phyloP scores from a whole-genome alignment of 2,329 filamentous ascomycete species.

The Rosellinia necatrix region DNA sequence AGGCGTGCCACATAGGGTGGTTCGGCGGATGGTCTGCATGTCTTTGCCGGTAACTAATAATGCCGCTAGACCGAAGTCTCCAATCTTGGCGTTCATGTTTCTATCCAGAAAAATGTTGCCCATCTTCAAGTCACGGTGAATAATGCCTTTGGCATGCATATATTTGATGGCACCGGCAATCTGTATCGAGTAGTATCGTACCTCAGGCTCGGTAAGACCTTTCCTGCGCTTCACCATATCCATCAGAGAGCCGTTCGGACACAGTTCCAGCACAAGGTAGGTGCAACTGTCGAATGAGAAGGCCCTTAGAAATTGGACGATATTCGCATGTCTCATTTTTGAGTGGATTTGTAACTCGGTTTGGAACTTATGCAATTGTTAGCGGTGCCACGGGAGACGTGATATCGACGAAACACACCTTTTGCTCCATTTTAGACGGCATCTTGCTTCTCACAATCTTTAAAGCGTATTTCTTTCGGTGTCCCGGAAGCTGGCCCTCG shows the following conservation, averaged over 20 bases:
- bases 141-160: constrained; percentile 92
- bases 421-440: constrained; percentile 82
- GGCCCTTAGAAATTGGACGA: constrained; percentile 92
- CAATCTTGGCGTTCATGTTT: constrained; percentile 97
- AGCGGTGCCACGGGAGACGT: constrained; percentile 6
- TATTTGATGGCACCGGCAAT: constrained; percentile 98
- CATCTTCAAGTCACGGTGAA: constrained; percentile 96
- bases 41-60: constrained; percentile 90
- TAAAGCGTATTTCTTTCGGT: constrained; percentile 71
- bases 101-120: constrained; percentile 95
- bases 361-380: constrained; percentile 58
- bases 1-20: constrained; percentile 93
- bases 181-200: constrained; percentile 91
- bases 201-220: constrained; percentile 89
- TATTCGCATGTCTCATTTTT: constrained; percentile 94
- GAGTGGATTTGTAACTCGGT: constrained; percentile 96
- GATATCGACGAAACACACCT: constrained; percentile 55
- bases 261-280: constrained; percentile 92
- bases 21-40: constrained; percentile 80
- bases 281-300: constrained; percentile 90
- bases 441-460: constrained; percentile 86
- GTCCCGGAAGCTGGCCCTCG: constrained; percentile 68
- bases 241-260: constrained; percentile 94
- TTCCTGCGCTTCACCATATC: constrained; percentile 95
- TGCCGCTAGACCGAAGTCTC: constrained; percentile 94